Evolutionary conservation across 768 basidiomycete genomes (phyloP), one percentile per base, ranked within the genome.

Genomic region (Mycena kentingensis): DNA sequence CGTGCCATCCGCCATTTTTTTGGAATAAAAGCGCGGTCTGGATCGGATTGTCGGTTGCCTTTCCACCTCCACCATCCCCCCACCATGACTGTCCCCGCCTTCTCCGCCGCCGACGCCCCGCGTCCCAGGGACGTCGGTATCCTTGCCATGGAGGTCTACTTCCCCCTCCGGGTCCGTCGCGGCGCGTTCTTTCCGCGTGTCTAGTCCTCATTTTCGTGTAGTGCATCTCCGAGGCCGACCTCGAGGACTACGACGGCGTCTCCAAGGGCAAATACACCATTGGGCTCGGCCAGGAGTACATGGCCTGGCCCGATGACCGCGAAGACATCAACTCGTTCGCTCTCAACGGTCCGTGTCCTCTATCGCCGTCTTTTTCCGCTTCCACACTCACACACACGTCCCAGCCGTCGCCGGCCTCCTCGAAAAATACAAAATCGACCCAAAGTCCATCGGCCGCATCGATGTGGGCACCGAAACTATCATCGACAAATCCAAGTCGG

Each of bases 301-400:
- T 99, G 97, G 93, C 96, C 28, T 98, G 92, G 83, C 90, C 90
- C 53, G 95, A 98, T 68, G 97, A 99, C 80, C 86, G 92, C 51
- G 97, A 99, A 71, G 96, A 99, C 76, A 96, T 99, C 79, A 96
- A 97, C 83, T 96, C 94, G 11, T 94, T 98, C 70, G 88, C 93
- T 34, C 73, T 99, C 60, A 96, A 92, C 64, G 93, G 95, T 93
- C 52, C 54, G 87, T 15, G 22, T 12, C 21, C 22, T 21, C 44
- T 34, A 13, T 51, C 15, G 38, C 49, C 16, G 11, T 16, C 13
- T 28, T 37, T 38, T 13, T 12, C 29, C 26, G 42, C 27, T 52
- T 39, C 44, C 47, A 31, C 27, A 53, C 34, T 57, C 43, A 51
- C 25, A 18, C 46, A 26, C 39, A 58, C 44, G 49, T 31, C 21